phyloP scores from a whole-genome alignment of 2,329 filamentous ascomycete species.

The Aureobasidium musti region DNA sequence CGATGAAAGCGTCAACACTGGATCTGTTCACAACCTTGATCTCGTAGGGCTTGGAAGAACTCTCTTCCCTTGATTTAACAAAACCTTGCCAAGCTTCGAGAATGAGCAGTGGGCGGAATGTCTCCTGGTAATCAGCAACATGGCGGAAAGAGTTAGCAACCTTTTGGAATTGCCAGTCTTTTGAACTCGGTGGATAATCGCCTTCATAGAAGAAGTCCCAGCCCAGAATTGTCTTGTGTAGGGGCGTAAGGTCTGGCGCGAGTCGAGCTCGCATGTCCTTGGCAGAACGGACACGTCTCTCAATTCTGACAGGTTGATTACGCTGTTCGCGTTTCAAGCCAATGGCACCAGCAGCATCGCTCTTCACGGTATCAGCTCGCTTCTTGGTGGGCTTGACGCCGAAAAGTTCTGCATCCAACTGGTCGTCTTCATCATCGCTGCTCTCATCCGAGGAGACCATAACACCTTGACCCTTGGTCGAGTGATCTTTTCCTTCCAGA shows the following conservation, averaged over 20 bases:
- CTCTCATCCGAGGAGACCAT: slow-evolving; percentile 82
- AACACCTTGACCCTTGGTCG: slow-evolving; percentile 74
- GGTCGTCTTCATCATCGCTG: slow-evolving; percentile 44
- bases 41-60: slow-evolving; percentile 75
- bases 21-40: slow-evolving; percentile 85
- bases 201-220: slow-evolving; percentile 96
- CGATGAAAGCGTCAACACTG: slow-evolving; percentile 88
- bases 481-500: slow-evolving; percentile 75
- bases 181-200: slow-evolving; percentile 75
- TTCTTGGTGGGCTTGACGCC: slow-evolving; percentile 52
- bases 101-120: slow-evolving; percentile 85
- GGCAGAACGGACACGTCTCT: slow-evolving; percentile 74
- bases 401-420: slow-evolving; percentile 68
- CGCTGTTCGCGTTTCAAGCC: slow-evolving; percentile 51
- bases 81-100: slow-evolving; percentile 97
- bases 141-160: slow-evolving; percentile 78
- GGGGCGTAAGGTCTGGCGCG: slow-evolving; percentile 78
- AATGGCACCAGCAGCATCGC: slow-evolving; percentile 38
- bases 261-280: slow-evolving; percentile 95
- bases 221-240: slow-evolving; percentile 82
- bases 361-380: slow-evolving; percentile 44
- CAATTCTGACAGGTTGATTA: slow-evolving; percentile 78
- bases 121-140: slow-evolving; percentile 77
- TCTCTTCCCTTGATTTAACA: slow-evolving; percentile 84
- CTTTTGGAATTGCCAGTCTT: slow-evolving; percentile 68